phyloP scores from a whole-genome alignment of 2,329 filamentous ascomycete genomes.

The Epichloe coenophiala region DNA sequence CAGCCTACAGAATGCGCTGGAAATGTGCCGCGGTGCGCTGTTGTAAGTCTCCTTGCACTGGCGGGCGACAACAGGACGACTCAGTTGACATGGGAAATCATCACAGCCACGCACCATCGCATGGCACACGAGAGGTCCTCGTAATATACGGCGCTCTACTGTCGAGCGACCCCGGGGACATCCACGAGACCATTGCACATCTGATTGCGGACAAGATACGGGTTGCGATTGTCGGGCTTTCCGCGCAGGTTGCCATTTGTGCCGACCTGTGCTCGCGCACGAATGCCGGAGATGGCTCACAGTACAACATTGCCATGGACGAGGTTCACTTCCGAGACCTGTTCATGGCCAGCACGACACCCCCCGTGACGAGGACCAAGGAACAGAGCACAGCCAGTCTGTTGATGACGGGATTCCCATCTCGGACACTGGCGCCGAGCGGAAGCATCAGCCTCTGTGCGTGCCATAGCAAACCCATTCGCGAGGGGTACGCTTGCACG shows the following conservation, averaged over 20 bases:
- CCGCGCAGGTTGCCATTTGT: conserved; percentile 86
- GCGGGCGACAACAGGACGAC: not conserved
- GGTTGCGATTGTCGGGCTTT: conserved; percentile 78
- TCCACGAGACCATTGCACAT: conserved; percentile 72
- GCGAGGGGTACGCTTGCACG: conserved; percentile 83
- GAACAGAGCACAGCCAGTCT: conserved; percentile 49
- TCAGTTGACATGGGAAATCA: not conserved
- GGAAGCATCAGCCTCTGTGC: conserved; percentile 65
- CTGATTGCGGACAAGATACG: conserved; percentile 75
- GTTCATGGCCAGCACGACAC: conserved; percentile 78
- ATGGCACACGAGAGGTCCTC: conserved; percentile 86
- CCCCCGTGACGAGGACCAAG: conserved; percentile 62
- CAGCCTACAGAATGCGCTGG: conserved; percentile 84
- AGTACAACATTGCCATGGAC: conserved; percentile 76
- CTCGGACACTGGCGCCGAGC: conserved; percentile 58
- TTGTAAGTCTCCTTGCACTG: conserved; percentile 39
- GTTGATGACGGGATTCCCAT: conserved; percentile 97
- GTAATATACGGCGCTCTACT: conserved; percentile 84
- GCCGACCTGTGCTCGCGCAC: conserved; percentile 78
- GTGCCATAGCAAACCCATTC: conserved; percentile 70
- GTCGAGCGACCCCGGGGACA: conserved; percentile 87
- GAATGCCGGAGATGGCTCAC: conserved; percentile 62
- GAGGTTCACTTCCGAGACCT: conserved; percentile 67
- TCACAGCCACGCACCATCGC: conserved; percentile 68
- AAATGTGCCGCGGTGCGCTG: conserved; percentile 86